A percentile compares a stretch with the other conserved stretches of the same genome.
These are phyloP conservation scores for Piedraia hortae DNA, from an alignment of 2,329 filamentous ascomycete genomes.

Conservation along the genomic window DNA sequence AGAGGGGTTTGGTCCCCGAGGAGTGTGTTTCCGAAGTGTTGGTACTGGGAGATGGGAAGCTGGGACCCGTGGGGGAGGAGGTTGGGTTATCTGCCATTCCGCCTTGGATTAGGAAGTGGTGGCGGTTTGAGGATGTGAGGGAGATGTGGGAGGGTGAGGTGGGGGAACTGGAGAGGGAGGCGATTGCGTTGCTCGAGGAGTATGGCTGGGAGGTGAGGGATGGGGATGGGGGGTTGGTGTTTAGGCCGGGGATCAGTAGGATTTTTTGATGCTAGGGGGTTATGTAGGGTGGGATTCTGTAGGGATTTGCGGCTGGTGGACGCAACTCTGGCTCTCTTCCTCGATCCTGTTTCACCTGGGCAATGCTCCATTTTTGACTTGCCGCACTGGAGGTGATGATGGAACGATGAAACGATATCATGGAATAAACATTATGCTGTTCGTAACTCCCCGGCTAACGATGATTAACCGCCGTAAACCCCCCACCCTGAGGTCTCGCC, in stretches of 20 bases:
- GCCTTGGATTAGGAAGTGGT: conserved; percentile 4
- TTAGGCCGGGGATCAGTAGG: conserved; percentile 3
- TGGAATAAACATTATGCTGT: too few relatives aligned
- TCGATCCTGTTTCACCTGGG: too few relatives aligned
- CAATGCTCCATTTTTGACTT: too few relatives aligned
- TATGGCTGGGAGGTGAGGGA: conserved; percentile 8
- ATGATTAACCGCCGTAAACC: too few relatives aligned
- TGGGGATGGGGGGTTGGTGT: conserved; percentile 6
- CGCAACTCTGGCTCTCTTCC: too few relatives aligned
- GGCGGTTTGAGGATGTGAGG: conserved; percentile 5
- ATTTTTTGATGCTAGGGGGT: too few relatives aligned
- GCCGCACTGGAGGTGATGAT: too few relatives aligned
- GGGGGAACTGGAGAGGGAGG: conserved; percentile 5
- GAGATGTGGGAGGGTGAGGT: conserved; percentile 8
- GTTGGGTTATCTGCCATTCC: background rate
- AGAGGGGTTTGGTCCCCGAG: background rate
- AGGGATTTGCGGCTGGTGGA: too few relatives aligned
- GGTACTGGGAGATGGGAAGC: background rate
- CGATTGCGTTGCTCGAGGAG: conserved; percentile 9
- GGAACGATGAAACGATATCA: too few relatives aligned
- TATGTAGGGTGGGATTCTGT: too few relatives aligned
- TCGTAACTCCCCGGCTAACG: too few relatives aligned
- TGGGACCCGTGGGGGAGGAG: background rate
- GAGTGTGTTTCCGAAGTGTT: background rate
- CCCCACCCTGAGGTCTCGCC: too few relatives aligned